Conservation (phyloP, 495 filamentous ascomycete genomes). For the Daldinia loculata region DNA sequence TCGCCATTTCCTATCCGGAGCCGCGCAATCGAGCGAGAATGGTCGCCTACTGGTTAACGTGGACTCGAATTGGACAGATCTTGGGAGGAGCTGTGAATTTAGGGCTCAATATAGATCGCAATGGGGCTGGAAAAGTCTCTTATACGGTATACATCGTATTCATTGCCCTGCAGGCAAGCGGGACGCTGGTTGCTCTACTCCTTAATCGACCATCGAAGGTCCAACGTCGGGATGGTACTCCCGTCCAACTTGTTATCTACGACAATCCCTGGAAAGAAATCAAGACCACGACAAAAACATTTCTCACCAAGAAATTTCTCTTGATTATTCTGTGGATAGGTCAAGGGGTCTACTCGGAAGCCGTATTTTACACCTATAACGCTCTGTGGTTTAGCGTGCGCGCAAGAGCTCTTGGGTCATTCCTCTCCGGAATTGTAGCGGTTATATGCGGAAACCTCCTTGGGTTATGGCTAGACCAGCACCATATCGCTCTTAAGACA, state of each 20-base stretch:
- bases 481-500: slow-evolving; percentile 57
- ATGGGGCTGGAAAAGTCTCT: slow-evolving; percentile 66
- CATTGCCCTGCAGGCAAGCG: slow-evolving; percentile 67
- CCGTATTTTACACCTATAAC: slow-evolving; percentile 69
- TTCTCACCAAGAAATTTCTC: slow-evolving; percentile 62
- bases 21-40: slow-evolving; percentile 67
- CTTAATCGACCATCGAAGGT: slow-evolving; percentile 63
- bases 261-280: slow-evolving; percentile 61
- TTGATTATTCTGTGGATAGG: slow-evolving; percentile 68
- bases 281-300: slow-evolving; percentile 58
- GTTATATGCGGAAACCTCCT: slow-evolving; percentile 65
- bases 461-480: slow-evolving; percentile 64
- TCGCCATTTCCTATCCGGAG: slow-evolving; percentile 72
- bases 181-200: slow-evolving; percentile 63
- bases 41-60: slow-evolving; percentile 70
- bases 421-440: slow-evolving; percentile 67
- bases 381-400: slow-evolving; percentile 69
- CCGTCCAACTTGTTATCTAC: slow-evolving; percentile 60
- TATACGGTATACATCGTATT: slow-evolving; percentile 69
- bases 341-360: slow-evolving; percentile 68
- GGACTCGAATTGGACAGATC: slow-evolving; percentile 68
- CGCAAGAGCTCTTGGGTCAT: slow-evolving; percentile 67
- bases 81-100: slow-evolving; percentile 71
- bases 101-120: slow-evolving; percentile 63
- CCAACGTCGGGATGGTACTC: slow-evolving; percentile 63